Percentiles rank a stretch among this genome's conserved stretches.
These are phyloP conservation scores for Salix brachista DNA, from an alignment of 345 rosid genomes.

Conservation along the genomic window DNA sequence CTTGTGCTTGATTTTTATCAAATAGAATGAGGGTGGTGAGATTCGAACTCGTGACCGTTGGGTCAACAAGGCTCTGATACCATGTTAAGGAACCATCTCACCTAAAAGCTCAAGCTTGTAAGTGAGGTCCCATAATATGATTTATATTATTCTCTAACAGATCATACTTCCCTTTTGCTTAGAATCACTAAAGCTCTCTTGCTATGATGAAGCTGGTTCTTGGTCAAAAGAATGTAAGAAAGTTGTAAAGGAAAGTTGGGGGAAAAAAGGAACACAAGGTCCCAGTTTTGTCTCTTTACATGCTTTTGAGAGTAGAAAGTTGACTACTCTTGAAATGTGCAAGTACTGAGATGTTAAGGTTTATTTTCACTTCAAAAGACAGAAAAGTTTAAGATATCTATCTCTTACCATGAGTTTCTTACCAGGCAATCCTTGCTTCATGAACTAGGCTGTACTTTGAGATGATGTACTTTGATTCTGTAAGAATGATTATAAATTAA, in stretches of 20 bases:
- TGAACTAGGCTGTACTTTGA: background rate
- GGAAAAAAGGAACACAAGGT: conserved; percentile 4
- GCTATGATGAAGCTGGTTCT: background rate
- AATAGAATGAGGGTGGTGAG: too few species aligned
- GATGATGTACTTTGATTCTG: background rate
- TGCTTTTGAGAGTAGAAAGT: conserved; percentile 2
- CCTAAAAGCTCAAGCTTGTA: too few species aligned
- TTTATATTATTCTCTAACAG: too few species aligned
- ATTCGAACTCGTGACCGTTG: too few species aligned
- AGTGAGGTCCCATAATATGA: too few species aligned
- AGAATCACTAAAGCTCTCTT: background rate
- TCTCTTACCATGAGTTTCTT: background rate
- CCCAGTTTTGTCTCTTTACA: conserved; percentile 18
- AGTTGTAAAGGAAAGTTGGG: conserved; percentile 6
- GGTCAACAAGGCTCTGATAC: too few species aligned
- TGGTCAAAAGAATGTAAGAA: conserved; percentile 18
- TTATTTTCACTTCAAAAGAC: background rate
- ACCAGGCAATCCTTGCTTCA: background rate
- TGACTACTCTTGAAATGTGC: conserved; percentile 1
- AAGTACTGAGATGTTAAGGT: conserved; percentile 4
- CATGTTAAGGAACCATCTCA: too few species aligned
- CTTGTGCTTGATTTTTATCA: too few species aligned
- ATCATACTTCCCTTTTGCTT: background rate
- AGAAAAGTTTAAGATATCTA: background rate
- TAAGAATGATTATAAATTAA: background rate